These are phyloP conservation scores for Blechomonas ayalai DNA, from an alignment of 208 protist species.

Conservation along the genomic window DNA sequence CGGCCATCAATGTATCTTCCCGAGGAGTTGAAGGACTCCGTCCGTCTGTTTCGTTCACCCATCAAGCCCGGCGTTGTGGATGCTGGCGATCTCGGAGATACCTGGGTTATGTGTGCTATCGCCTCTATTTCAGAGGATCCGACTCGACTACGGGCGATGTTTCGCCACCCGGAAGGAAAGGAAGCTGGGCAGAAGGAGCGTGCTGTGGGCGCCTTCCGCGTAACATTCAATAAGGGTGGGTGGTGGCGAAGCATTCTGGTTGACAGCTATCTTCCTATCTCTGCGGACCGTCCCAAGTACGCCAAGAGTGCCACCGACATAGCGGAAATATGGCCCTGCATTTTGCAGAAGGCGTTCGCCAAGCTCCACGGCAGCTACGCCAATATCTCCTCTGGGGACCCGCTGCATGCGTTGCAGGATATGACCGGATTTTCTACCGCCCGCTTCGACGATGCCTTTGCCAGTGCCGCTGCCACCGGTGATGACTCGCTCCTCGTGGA, in stretches of 20 bases:
- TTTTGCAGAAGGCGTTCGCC: slow-evolving; percentile 86
- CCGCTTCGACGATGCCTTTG: slow-evolving; percentile 53
- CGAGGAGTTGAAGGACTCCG: slow-evolving; percentile 40
- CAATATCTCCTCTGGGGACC: slow-evolving; percentile 66
- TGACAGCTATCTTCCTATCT: slow-evolving; percentile 75
- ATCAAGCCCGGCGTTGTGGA: slow-evolving; percentile 34
- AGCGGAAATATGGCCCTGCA: slow-evolving; percentile 74
- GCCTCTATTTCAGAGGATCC: slow-evolving; percentile 40
- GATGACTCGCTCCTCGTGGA: slow-evolving; percentile 41
- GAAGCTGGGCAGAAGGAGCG: slow-evolving; percentile 45
- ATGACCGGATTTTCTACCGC: slow-evolving; percentile 60
- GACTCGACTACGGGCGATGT: slow-evolving; percentile 38
- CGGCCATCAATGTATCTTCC: slow-evolving; percentile 44
- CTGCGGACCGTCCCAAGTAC: slow-evolving; percentile 41
- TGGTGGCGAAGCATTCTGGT: slow-evolving; percentile 74
- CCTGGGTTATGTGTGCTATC: slow-evolving; percentile 68
- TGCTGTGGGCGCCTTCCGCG: slow-evolving; percentile 64
- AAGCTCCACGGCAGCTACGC: slow-evolving; percentile 85
- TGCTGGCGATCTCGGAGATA: slow-evolving; percentile 62
- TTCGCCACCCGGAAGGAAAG: slow-evolving; percentile 50
- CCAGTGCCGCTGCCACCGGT: slow-evolving; percentile 8
- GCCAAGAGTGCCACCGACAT: slow-evolving; percentile 41
- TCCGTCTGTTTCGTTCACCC: slow-evolving; percentile 49
- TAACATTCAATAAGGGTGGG: slow-evolving; percentile 78
- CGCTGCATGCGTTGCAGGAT: slow-evolving; percentile 77